Evolutionary conservation across 208 protist species (phyloP).

Genomic region (Leishmania amazonensis): DNA sequence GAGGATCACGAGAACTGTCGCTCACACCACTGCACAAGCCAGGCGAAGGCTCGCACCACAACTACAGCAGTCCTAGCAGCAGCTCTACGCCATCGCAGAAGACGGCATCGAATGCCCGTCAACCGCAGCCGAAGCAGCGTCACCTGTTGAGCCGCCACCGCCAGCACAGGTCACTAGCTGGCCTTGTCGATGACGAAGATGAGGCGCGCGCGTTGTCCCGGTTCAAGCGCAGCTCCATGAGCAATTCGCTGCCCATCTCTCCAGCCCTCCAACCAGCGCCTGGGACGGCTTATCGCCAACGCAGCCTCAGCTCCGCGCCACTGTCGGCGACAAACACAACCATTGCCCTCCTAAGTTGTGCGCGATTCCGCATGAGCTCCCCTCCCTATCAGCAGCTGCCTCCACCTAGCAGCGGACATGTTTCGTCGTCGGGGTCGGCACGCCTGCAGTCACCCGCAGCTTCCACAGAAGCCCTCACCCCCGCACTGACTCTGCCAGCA

Average conservation of each 20-base stretch:
- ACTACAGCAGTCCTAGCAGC: neutral
- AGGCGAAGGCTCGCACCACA: neutral
- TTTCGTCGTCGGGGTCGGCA: slow-evolving; percentile 6
- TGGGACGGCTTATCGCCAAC: neutral
- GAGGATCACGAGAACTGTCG: neutral
- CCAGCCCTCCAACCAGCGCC: neutral
- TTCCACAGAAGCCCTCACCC: neutral
- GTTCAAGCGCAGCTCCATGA: slow-evolving; percentile 8
- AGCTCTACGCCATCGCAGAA: neutral
- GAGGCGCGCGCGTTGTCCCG: neutral
- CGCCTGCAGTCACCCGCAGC: neutral
- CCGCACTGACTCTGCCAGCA: neutral
- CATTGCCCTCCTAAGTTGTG: neutral
- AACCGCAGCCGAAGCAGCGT: neutral
- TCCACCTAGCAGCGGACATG: neutral
- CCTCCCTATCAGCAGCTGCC: slow-evolving; percentile 3
- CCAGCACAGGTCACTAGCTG: neutral
- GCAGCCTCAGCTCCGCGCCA: slow-evolving; percentile 1
- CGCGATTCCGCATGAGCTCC: neutral
- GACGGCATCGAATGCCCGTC: neutral
- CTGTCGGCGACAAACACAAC: neutral
- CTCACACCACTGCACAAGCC: neutral
- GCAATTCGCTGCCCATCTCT: slow-evolving; percentile 5
- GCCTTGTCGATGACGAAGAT: slow-evolving; percentile 6
- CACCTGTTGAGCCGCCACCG: neutral